Evolutionary conservation across 352 stramenopile genomes (phyloP).

Genomic region (Pythium coloratum): DNA sequence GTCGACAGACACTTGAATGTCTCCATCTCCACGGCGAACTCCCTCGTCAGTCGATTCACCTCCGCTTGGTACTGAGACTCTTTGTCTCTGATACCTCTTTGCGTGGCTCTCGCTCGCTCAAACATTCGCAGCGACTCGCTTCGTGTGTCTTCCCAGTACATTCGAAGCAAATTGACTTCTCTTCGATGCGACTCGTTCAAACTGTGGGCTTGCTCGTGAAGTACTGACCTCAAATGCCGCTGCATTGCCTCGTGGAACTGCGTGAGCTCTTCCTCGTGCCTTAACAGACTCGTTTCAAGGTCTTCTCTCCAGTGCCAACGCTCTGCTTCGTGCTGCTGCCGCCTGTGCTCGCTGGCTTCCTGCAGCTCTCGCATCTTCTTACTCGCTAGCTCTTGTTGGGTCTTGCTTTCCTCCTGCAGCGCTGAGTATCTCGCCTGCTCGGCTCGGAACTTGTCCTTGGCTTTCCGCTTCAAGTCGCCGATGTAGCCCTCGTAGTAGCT

Average conservation of each 20-base stretch:
- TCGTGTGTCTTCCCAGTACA: slow-evolving; percentile 44
- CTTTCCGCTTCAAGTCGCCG: slow-evolving; percentile 40
- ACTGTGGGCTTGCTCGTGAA: not conserved
- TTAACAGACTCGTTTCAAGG: slow-evolving; percentile 41
- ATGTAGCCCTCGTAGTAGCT: slow-evolving; percentile 58
- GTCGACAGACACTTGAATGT: slow-evolving; percentile 30
- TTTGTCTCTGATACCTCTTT: not conserved
- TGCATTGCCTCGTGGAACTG: slow-evolving; percentile 22
- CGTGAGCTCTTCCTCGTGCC: slow-evolving; percentile 52
- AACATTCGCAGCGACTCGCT: slow-evolving; percentile 26
- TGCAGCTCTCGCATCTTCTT: slow-evolving; percentile 20
- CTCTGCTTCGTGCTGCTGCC: slow-evolving; percentile 27
- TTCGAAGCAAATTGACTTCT: slow-evolving; percentile 37
- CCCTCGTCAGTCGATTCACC: slow-evolving; percentile 21
- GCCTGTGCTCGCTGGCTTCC: slow-evolving; percentile 26
- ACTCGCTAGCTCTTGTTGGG: slow-evolving; percentile 12
- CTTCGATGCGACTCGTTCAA: slow-evolving; percentile 9
- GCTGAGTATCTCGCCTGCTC: slow-evolving; percentile 30
- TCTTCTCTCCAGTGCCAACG: slow-evolving; percentile 31
- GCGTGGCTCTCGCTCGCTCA: slow-evolving; percentile 18
- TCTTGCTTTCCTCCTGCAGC: slow-evolving; percentile 31
- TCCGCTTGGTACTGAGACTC: slow-evolving; percentile 16
- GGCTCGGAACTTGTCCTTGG: slow-evolving; percentile 32
- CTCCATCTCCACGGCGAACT: slow-evolving; percentile 28
- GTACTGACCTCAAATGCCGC: slow-evolving; percentile 23